Conservation (phyloP, 345 rosid species). For the Heritiera fomes region DNA sequence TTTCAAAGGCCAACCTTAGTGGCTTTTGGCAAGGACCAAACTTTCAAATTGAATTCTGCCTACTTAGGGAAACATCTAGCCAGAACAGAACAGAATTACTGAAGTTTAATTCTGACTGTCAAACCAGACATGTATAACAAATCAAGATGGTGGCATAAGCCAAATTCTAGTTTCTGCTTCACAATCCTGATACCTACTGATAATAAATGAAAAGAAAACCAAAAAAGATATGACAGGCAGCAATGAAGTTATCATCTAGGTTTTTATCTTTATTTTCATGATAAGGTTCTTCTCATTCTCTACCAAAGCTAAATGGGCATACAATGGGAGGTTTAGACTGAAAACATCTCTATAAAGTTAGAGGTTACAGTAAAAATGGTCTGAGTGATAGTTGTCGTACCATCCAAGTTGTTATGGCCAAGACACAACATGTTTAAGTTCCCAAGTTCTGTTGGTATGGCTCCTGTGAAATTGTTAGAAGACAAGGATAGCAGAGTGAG, state of each 20-base stretch:
- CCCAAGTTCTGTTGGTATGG: conserved; percentile 1
- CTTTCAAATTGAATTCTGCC: not conserved
- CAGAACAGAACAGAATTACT: not conserved
- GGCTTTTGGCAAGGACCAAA: not conserved
- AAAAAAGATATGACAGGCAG: not conserved
- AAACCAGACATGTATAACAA: not conserved
- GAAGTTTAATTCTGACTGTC: not conserved
- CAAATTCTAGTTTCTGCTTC: not conserved
- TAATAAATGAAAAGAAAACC: not conserved
- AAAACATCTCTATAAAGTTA: not conserved
- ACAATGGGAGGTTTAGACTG: not conserved
- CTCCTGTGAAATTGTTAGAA: not conserved
- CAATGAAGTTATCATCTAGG: not conserved
- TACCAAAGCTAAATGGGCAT: not conserved
- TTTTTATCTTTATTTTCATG: not conserved
- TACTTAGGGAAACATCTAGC: not conserved
- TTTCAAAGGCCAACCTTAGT: not conserved
- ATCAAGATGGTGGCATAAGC: not conserved
- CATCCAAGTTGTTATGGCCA: conserved; percentile 22
- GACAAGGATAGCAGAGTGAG: not conserved
- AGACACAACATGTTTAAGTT: not conserved
- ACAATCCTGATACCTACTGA: not conserved
- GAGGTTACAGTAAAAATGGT: not conserved
- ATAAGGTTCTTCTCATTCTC: not conserved
- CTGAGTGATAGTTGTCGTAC: not conserved